Percentiles rank a stretch among this genome's conserved stretches.
These are phyloP conservation scores for Cicer chorassanicum DNA, from an alignment of 306 rosid genomes.

Conservation along the genomic window DNA sequence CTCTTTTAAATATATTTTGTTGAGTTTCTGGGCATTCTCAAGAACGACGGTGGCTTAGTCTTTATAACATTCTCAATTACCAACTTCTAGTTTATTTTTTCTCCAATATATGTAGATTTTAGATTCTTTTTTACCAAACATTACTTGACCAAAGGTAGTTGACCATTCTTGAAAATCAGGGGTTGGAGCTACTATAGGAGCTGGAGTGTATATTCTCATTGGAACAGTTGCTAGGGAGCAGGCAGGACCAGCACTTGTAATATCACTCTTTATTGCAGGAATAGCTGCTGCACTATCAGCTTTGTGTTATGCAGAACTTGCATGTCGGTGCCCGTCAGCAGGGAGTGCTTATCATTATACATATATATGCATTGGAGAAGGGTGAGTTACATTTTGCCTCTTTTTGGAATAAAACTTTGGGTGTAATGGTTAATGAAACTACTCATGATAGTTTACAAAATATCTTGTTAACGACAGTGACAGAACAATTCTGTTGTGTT, in stretches of 20 bases:
- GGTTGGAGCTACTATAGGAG: slow-evolving; percentile 94
- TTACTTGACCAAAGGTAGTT: slow-evolving; percentile 2
- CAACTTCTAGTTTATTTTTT: slow-evolving; percentile 25
- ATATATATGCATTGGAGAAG: slow-evolving; percentile 94
- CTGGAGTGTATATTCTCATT: slow-evolving; percentile 96
- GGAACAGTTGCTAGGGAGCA: slow-evolving; percentile 97
- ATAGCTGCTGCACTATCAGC: slow-evolving; percentile 92
- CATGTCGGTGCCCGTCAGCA: slow-evolving; percentile 96
- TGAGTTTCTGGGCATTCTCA: neutral
- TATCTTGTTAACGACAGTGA: slow-evolving; percentile 11
- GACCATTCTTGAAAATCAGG: slow-evolving; percentile 57
- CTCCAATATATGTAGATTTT: slow-evolving; percentile 7
- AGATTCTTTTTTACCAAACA: slow-evolving; percentile 26
- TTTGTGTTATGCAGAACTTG: slow-evolving; percentile 91
- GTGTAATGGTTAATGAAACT: slow-evolving; percentile 21
- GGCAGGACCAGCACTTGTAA: slow-evolving; percentile 84
- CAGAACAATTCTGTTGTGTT: slow-evolving; percentile 24
- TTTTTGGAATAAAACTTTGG: slow-evolving; percentile 13
- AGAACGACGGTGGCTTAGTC: slow-evolving; percentile 10
- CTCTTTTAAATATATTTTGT: neutral
- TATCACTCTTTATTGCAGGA: slow-evolving; percentile 84
- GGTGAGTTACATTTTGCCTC: slow-evolving; percentile 54
- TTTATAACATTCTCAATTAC: neutral
- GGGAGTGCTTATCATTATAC: slow-evolving; percentile 97
- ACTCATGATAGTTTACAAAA: neutral